Evolutionary conservation across 495 filamentous ascomycete species (phyloP), one percentile per base, ranked within the genome.

Genomic region (Hypoxylon intermedium): DNA sequence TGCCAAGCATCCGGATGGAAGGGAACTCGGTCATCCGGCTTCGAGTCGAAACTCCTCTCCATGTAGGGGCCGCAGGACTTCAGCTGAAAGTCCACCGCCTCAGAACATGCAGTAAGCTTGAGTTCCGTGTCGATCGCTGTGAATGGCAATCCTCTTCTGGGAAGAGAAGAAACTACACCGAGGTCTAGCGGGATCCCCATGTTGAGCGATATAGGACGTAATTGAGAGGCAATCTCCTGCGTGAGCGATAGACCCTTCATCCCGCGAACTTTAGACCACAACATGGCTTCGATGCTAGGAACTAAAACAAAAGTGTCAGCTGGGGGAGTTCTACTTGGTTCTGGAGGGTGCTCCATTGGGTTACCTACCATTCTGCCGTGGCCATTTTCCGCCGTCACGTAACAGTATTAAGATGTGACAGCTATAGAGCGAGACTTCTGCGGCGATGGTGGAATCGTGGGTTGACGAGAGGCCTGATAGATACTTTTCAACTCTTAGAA

Each of bases 1-100:
- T 93, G 89, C 89, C 89, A 93, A 2, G 75, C 79, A 74, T 93
- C 89, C 2, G 89, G 89, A 7, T 86, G 71, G 62, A 93, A 93
- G 13, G 77, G 73, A 9, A 88, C 86, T 36, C 89, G 82, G 15
- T 76, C 48, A 72, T 93, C 89, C 2, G 84, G 79, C 18, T 72
- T 70, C 0, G 88, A 86, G 65, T 88, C 88, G 52, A 91, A 85
- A 54, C 79, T 83, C 11, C 89, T 80, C 56, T 92, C 89, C 71
- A 93, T 79, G 58, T 87, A 92, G 0, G 85, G 89, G 0, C 89
- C 89, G 56, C 83, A 88, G 68, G 87, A 75, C 3, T 75, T 44
- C 0, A 92, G 77, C 64, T 89, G 87, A 49, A 91, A 89, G n/a
- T 84, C 76, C 16, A 67, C 58, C 57, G 64, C 65, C n/a, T 20